Percentiles rank a stretch among this genome's conserved stretches.
Evolutionary conservation across 208 protist genomes (phyloP).

Genomic region (Leishmania gerbilli): DNA sequence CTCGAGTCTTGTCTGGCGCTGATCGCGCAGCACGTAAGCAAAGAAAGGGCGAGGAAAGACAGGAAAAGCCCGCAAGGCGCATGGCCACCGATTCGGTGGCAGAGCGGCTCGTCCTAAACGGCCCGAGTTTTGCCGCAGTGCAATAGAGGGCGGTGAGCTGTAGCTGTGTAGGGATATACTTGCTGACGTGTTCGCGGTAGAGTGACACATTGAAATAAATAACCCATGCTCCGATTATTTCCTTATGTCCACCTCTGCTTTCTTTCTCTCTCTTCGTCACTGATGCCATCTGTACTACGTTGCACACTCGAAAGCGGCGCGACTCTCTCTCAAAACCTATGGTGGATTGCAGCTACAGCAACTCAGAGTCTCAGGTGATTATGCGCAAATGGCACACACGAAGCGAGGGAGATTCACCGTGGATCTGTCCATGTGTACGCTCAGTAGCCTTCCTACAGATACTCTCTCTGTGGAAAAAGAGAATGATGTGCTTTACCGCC

Average conservation of each 20-base stretch:
- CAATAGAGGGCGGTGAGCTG: neutral
- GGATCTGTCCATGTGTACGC: constrained; percentile 47
- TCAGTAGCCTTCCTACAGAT: constrained; percentile 60
- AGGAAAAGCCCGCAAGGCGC: neutral
- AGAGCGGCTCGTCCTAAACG: neutral
- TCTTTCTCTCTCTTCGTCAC: neutral
- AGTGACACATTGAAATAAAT: neutral
- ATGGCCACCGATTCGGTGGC: neutral
- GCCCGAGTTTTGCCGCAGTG: neutral
- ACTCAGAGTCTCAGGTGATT: neutral
- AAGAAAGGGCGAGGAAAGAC: neutral
- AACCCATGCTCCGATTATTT: neutral
- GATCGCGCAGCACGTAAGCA: neutral
- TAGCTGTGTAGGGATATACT: neutral
- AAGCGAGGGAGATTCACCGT: constrained; percentile 26
- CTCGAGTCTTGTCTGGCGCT: neutral
- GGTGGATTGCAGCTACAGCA: neutral
- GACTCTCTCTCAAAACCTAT: neutral
- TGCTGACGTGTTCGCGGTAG: neutral
- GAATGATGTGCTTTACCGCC: constrained; percentile 73
- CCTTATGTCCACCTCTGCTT: no score
- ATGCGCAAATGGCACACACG: constrained; percentile 20
- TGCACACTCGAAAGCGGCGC: neutral
- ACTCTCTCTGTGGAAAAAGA: constrained; percentile 65
- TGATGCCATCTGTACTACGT: neutral